These are phyloP conservation scores for Monosporozyma siamensis DNA, from an alignment of 805 yeast species.

Conservation along the genomic window DNA sequence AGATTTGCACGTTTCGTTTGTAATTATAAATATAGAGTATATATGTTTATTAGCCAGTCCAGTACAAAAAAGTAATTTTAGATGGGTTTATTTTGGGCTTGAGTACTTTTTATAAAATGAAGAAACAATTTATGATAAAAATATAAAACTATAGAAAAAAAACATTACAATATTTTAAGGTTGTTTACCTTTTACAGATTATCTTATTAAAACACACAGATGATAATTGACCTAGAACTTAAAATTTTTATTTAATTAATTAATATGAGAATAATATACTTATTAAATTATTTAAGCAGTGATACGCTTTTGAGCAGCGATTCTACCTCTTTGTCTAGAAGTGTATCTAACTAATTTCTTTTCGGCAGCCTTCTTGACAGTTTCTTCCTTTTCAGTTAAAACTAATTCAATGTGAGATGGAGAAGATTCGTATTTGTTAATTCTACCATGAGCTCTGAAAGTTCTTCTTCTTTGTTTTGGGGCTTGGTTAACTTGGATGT, in stretches of 20 bases:
- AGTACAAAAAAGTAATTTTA: too few species aligned
- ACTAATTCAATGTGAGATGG: slow-evolving; percentile 99
- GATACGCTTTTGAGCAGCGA: slow-evolving; percentile 80
- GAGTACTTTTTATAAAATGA: too few species aligned
- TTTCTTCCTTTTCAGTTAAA: slow-evolving; percentile 91
- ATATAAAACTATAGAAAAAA: too few species aligned
- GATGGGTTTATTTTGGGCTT: too few species aligned
- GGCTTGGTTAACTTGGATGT: slow-evolving; percentile 99
- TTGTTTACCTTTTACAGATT: too few species aligned
- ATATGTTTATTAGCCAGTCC: too few species aligned
- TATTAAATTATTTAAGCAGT: slow-evolving; percentile 41
- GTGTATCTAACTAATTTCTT: slow-evolving; percentile 60
- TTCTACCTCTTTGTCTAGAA: slow-evolving; percentile 89
- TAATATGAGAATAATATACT: slow-evolving; percentile 2
- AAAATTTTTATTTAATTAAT: slow-evolving; percentile 3
- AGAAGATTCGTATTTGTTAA: slow-evolving; percentile 96
- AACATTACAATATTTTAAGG: too few species aligned
- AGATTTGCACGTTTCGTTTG: too few species aligned
- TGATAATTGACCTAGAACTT: slow-evolving; percentile 4
- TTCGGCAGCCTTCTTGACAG: slow-evolving; percentile 84
- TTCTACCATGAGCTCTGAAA: slow-evolving; percentile 99
- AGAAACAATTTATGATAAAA: neutral
- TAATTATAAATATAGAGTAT: too few species aligned
- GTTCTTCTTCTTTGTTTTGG: slow-evolving; percentile 99
- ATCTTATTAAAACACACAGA: neutral